Evolutionary conservation across 805 yeast species (phyloP).

Genomic region (Lipomyces anomalus): DNA sequence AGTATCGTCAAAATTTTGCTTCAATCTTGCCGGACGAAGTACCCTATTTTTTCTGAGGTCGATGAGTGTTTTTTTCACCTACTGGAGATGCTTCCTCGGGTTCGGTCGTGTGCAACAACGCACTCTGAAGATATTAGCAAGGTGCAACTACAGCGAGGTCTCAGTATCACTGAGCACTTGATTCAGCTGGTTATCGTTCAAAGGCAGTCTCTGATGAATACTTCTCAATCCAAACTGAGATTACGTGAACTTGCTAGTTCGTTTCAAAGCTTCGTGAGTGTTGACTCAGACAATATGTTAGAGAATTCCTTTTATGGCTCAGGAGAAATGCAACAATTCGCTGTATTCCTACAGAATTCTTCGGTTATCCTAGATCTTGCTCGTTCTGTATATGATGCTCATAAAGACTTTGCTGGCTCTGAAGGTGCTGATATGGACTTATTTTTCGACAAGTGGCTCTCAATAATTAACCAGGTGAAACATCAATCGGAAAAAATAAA

Average conservation of each 20-base stretch:
- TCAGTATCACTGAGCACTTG: slow-evolving; percentile 70
- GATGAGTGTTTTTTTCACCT: slow-evolving; percentile 60
- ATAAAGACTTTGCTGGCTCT: not conserved
- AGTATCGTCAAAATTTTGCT: slow-evolving; percentile 61
- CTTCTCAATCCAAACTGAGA: not conserved
- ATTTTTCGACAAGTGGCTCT: not conserved
- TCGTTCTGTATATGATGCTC: not conserved
- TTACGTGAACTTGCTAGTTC: too few species aligned
- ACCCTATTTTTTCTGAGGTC: slow-evolving; percentile 35
- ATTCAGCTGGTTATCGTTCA: slow-evolving; percentile 47
- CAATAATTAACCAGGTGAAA: too few species aligned
- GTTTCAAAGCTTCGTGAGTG: too few species aligned
- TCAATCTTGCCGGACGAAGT: slow-evolving; percentile 43
- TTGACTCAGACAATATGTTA: too few species aligned
- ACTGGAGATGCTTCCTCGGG: slow-evolving; percentile 73
- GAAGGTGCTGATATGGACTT: not conserved
- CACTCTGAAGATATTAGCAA: slow-evolving; percentile 71
- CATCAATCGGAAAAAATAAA: too few species aligned
- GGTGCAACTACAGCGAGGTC: slow-evolving; percentile 65
- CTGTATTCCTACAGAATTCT: slow-evolving; percentile 1
- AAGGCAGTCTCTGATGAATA: slow-evolving; percentile 12
- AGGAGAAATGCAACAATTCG: not conserved
- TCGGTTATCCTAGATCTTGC: not conserved
- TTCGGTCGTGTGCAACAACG: slow-evolving; percentile 57
- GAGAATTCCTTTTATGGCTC: too few species aligned